These are phyloP conservation scores for Graphiopsis chlorocephala DNA, from an alignment of 2,329 filamentous ascomycete genomes.

Conservation along the genomic window DNA sequence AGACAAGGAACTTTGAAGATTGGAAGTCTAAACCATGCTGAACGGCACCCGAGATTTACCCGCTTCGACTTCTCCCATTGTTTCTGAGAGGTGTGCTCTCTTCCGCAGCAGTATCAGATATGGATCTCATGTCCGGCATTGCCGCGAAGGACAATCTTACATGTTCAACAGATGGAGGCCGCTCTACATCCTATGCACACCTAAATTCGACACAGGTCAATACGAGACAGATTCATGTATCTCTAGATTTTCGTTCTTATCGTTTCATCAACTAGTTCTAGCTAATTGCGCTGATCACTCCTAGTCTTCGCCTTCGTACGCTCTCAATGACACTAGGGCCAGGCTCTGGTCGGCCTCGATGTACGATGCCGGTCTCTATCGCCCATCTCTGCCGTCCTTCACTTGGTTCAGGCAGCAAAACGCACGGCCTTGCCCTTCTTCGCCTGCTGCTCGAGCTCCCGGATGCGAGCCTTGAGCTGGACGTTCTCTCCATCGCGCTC, in stretches of 20 bases:
- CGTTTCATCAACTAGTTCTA: neutral
- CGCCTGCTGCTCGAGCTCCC: neutral
- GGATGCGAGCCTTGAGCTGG: neutral
- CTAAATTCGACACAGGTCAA: too few species aligned
- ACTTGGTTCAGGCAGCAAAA: neutral
- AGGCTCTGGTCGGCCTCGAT: neutral
- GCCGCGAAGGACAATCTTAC: too few species aligned
- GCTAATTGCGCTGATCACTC: neutral
- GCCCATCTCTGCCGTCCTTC: neutral
- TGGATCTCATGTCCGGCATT: too few species aligned
- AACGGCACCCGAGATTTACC: neutral
- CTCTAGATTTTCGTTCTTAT: neutral
- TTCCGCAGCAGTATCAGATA: neutral
- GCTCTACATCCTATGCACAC: too few species aligned
- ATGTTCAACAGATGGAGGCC: too few species aligned
- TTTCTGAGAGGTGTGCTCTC: neutral
- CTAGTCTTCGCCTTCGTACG: neutral
- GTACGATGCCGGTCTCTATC: neutral
- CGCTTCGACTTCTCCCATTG: neutral
- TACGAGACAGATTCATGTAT: too few species aligned
- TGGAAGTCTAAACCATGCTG: neutral
- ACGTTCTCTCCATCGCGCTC: neutral
- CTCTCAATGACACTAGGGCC: too few species aligned
- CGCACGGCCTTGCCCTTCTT: neutral
- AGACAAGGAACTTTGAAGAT: neutral